These are phyloP conservation scores for Sporopachydermia quercuum DNA, from an alignment of 805 yeast genomes.

Conservation along the genomic window DNA sequence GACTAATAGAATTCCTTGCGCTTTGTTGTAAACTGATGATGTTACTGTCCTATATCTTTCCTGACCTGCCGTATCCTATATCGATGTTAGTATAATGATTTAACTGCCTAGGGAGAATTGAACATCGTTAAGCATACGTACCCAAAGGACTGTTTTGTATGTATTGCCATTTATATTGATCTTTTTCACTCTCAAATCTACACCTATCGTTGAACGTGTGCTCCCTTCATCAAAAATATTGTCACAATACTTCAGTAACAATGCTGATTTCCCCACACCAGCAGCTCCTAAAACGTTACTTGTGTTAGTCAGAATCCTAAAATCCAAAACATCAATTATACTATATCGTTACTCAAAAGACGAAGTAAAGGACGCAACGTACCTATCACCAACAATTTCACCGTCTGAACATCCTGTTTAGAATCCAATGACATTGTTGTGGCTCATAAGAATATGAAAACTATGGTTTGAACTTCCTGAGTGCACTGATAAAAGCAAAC, in stretches of 20 bases:
- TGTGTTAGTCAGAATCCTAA: no score
- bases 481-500: no score
- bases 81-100: neutral
- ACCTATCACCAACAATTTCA: neutral
- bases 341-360: no score
- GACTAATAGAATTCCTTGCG: constrained; percentile 28
- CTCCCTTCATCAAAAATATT: constrained; percentile 14
- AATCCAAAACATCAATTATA: no score
- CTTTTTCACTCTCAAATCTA: constrained; percentile 29
- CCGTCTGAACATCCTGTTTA: neutral
- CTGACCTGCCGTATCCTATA: constrained; percentile 33
- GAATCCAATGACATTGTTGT: no score
- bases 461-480: no score
- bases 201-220: constrained; percentile 27
- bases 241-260: constrained; percentile 27
- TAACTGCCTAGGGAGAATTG: no score
- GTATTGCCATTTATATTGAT: constrained; percentile 28
- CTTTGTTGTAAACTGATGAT: constrained; percentile 30
- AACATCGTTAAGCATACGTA: no score
- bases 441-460: no score
- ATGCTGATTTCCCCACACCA: constrained; percentile 34
- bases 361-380: no score
- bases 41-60: constrained; percentile 32
- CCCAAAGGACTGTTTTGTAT: constrained; percentile 31
- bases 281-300: constrained; percentile 29